Percentiles rank a stretch among this genome's conserved stretches.
These are phyloP conservation scores for Daldinia caldariorum DNA, from an alignment of 495 filamentous ascomycete genomes.

Conservation along the genomic window DNA sequence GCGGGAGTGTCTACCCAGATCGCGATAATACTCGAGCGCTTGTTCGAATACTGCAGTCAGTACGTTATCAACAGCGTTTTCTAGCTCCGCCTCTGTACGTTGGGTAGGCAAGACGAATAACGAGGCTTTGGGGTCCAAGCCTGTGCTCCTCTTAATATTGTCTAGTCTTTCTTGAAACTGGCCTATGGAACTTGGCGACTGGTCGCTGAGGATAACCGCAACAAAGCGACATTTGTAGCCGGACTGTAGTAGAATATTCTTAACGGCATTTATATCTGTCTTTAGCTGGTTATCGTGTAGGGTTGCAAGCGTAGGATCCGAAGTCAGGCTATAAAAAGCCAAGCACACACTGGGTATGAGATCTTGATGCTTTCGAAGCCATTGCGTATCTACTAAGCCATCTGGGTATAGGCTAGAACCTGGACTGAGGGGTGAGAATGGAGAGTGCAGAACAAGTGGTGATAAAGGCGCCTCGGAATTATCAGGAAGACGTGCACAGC, in stretches of 20 bases:
- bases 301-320: constrained; percentile 74
- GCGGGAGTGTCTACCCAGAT: constrained; percentile 85
- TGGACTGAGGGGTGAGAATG: constrained; percentile 86
- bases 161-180: constrained; percentile 74
- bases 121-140: constrained; percentile 76
- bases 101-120: constrained; percentile 66
- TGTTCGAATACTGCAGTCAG: constrained; percentile 71
- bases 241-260: constrained; percentile 69
- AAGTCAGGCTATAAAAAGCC: constrained; percentile 74
- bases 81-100: constrained; percentile 65
- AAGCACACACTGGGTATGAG: constrained; percentile 82
- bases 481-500: constrained; percentile 59
- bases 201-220: constrained; percentile 81
- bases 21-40: constrained; percentile 86
- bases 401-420: constrained; percentile 84
- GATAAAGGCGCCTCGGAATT: constrained; percentile 57
- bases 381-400: constrained; percentile 80
- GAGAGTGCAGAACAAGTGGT: constrained; percentile 75
- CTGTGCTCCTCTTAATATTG: constrained; percentile 78
- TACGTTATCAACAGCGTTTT: constrained; percentile 67
- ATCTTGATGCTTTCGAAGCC: constrained; percentile 86
- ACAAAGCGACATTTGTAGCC: constrained; percentile 77
- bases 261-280: constrained; percentile 81
- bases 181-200: constrained; percentile 64
- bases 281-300: constrained; percentile 87